Evolutionary conservation across 352 stramenopile species (phyloP).

Genomic region (Phytopythium sindhum): DNA sequence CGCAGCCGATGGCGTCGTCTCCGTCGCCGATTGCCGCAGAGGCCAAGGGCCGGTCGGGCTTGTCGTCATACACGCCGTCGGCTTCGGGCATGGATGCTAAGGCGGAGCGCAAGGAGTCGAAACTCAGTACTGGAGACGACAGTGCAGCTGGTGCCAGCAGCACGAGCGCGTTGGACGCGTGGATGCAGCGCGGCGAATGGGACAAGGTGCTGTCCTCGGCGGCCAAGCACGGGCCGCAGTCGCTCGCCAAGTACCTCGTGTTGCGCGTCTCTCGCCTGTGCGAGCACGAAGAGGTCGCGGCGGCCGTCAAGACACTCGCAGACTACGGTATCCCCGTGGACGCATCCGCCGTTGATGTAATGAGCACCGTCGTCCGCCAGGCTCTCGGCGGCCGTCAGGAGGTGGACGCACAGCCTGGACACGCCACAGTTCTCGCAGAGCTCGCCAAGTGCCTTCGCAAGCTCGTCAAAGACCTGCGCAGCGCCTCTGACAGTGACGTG

Average conservation of each 20-base stretch:
- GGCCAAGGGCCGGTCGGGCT: conserved; percentile 28
- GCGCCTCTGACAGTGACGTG: conserved; percentile 43
- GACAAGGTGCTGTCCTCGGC: conserved; percentile 89
- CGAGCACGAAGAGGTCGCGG: conserved; percentile 69
- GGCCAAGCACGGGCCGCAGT: conserved; percentile 67
- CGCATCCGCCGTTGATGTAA: conserved; percentile 44
- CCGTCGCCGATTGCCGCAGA: conserved; percentile 41
- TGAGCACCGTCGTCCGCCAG: conserved; percentile 53
- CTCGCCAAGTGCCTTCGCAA: conserved; percentile 70
- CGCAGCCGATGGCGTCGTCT: conserved; percentile 11
- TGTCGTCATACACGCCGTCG: conserved; percentile 49
- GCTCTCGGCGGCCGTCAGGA: conserved; percentile 41
- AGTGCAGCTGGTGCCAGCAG: conserved; percentile 27
- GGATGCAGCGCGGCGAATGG: conserved; percentile 93
- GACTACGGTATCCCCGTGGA: conserved; percentile 81
- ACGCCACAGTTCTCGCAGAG: conserved; percentile 46
- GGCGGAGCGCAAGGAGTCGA: conserved; percentile 55
- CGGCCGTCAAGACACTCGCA: conserved; percentile 70
- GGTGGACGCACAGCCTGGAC: conserved; percentile 37
- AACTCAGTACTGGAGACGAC: conserved; percentile 32
- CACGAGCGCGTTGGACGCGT: conserved; percentile 80
- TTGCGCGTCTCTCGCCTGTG: conserved; percentile 65
- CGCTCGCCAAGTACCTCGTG: conserved; percentile 86
- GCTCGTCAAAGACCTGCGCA: conserved; percentile 68
- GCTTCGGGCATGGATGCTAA: conserved; percentile 35